Conservation (phyloP, 129 eudicot genomes). For the Solidago caesia region DNA sequence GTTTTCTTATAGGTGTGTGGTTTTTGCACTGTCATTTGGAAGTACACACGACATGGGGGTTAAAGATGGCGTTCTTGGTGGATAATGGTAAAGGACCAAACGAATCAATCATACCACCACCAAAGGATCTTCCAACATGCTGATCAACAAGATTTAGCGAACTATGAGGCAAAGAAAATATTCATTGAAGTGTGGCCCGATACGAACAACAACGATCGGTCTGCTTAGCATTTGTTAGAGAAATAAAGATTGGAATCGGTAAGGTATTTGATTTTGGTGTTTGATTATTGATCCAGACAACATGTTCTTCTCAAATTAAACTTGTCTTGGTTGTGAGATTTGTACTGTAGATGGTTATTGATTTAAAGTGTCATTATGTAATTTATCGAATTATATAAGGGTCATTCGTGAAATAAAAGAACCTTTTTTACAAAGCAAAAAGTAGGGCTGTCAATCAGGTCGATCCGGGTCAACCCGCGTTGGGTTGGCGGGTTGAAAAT, state of each 20-base stretch:
- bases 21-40: slow-evolving; percentile 74
- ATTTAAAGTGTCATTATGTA: slow-evolving; percentile 19
- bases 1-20: slow-evolving; percentile 52
- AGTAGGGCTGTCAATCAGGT: too few species aligned
- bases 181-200: slow-evolving; percentile 23
- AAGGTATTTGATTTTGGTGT: slow-evolving; percentile 4
- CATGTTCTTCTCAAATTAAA: background rate
- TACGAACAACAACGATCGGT: background rate
- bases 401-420: background rate
- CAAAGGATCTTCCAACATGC: slow-evolving; percentile 67
- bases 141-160: background rate
- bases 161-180: background rate
- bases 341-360: slow-evolving; percentile 12
- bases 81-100: slow-evolving; percentile 61
- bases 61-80: slow-evolving; percentile 79
- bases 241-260: slow-evolving; percentile 23
- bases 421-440: background rate
- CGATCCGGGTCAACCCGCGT: too few species aligned
- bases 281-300: slow-evolving; percentile 10
- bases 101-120: slow-evolving; percentile 71
- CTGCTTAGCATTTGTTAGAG: slow-evolving; percentile 13
- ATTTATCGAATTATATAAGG: background rate
- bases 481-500: too few species aligned
- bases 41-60: slow-evolving; percentile 87
- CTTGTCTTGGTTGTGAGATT: slow-evolving; percentile 16